Conservation (phyloP, 2,329 filamentous ascomycete species). For the Cladorrhinum sp. region DNA sequence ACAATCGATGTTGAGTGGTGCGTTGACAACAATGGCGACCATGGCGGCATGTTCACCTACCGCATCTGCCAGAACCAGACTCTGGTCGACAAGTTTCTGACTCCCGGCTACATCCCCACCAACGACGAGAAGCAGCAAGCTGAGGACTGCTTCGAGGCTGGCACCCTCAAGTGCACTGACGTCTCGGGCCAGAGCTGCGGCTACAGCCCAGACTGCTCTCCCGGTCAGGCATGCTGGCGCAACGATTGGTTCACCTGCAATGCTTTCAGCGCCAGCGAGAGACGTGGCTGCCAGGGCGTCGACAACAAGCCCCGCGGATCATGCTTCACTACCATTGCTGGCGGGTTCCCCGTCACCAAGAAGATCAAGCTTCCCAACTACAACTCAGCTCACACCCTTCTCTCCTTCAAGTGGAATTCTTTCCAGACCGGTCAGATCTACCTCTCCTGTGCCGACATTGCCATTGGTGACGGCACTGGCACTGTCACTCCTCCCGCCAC, state of each 20-base stretch:
- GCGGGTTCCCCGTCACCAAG: constrained; percentile 52
- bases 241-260: constrained; percentile 57
- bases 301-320: constrained; percentile 43
- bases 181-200: constrained; percentile 48
- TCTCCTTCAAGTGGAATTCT: constrained; percentile 54
- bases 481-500: constrained; percentile 22
- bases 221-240: constrained; percentile 43
- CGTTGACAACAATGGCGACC: constrained; percentile 54
- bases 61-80: constrained; percentile 51
- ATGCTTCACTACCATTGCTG: constrained; percentile 50
- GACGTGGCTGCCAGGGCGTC: constrained; percentile 45
- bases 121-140: constrained; percentile 51
- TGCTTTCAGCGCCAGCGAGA: constrained; percentile 37
- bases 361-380: constrained; percentile 50
- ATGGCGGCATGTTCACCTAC: constrained; percentile 56
- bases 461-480: constrained; percentile 34
- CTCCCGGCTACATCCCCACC: constrained; percentile 46
- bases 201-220: constrained; percentile 46
- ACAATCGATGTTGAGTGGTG: constrained; percentile 53
- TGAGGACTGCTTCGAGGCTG: constrained; percentile 50
- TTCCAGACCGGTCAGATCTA: constrained; percentile 55
- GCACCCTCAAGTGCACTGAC: constrained; percentile 47
- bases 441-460: constrained; percentile 51
- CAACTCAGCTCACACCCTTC: constrained; percentile 47
- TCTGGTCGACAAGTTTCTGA: constrained; percentile 49